These are phyloP conservation scores for Yamadazyma kanchanaburiensis DNA, from an alignment of 1,139 yeast species.

Conservation along the genomic window DNA sequence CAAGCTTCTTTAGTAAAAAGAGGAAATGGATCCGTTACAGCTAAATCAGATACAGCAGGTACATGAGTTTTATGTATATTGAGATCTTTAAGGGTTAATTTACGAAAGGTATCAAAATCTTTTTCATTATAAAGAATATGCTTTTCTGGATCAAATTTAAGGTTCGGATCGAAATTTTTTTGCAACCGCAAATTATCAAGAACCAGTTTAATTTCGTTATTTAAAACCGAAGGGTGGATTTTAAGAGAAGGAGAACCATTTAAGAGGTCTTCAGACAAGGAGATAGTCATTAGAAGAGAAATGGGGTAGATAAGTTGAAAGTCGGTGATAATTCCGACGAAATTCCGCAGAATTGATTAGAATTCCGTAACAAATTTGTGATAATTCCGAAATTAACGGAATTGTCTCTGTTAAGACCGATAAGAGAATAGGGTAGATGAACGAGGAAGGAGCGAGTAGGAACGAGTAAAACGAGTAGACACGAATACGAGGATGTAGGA, in stretches of 20 bases:
- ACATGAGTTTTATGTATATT: constrained; percentile 25
- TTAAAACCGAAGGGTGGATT: constrained; percentile 18
- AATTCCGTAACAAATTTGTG: too few relatives aligned
- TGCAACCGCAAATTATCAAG: constrained; percentile 17
- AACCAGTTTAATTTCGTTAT: constrained; percentile 19
- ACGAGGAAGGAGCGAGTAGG: too few relatives aligned
- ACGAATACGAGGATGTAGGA: too few relatives aligned
- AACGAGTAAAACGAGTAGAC: too few relatives aligned
- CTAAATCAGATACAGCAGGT: constrained; percentile 22
- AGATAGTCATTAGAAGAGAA: too few relatives aligned
- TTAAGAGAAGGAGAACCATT: constrained; percentile 6
- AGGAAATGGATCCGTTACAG: constrained; percentile 29
- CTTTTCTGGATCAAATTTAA: constrained; percentile 22
- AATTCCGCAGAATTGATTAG: neutral
- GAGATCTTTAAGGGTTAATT: constrained; percentile 21
- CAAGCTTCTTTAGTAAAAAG: constrained; percentile 28
- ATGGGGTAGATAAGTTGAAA: too few relatives aligned
- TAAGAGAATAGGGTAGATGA: too few relatives aligned
- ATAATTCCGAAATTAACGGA: too few relatives aligned
- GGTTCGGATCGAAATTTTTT: constrained; percentile 23
- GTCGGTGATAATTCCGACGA: too few relatives aligned
- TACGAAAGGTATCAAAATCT: constrained; percentile 17
- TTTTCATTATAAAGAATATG: constrained; percentile 24
- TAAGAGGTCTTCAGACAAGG: constrained; percentile 6
- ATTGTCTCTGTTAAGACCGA: too few relatives aligned